Evolutionary conservation across 2,329 filamentous ascomycete genomes (phyloP), one percentile per base, ranked within the genome.

Genomic region (Diaporthe eres): DNA sequence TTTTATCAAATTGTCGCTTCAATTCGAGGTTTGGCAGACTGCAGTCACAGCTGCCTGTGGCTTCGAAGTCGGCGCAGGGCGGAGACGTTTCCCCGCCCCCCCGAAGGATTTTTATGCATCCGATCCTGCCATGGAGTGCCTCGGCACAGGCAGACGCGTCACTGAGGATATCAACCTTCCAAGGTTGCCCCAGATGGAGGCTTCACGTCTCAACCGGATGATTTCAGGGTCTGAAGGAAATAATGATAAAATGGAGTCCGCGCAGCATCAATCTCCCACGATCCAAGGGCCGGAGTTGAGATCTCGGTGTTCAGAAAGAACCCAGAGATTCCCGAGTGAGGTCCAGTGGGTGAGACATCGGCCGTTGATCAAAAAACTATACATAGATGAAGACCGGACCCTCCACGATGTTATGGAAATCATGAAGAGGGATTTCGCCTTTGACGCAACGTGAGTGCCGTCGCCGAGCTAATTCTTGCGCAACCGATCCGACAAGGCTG

Each of bases 361-460:
- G 70, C 74, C 60, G 25, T 47, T 44, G 22, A 61, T 75, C 9
- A 49, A 65, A n/a, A 55, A 51, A 25, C 51, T 75, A 13, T 75
- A 75, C 44, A 34, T 75, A 44, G 53, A 73, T 37, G 68, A 75
- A 49, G 70, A 51, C 25, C 63, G 51, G n/a, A 75, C 70, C n/a
- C 70, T 75, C 22, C 57, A 68, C 34, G 70, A 70, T 17, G 31
- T 75, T 13, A 75, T 75, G 61, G 70, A 55, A 1, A 58, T 47
- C 31, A 75, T 75, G 74, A 31, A 61, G 53, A 37, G 37, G 17
- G 70, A 73, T 15, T 57, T 53, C 22, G 49, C n/a, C 4, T 75
- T 75, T 22, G n/a, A 63, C 22, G 74, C 70, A 22, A 60, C 70
- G 74, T 75, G 22, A 68, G 63, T 51, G 6, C 12, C 28, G 5